Percentiles rank a stretch among this genome's conserved stretches.
phyloP scores from a whole-genome alignment of 148 eudicot species.

The Polygonum maritimum region DNA sequence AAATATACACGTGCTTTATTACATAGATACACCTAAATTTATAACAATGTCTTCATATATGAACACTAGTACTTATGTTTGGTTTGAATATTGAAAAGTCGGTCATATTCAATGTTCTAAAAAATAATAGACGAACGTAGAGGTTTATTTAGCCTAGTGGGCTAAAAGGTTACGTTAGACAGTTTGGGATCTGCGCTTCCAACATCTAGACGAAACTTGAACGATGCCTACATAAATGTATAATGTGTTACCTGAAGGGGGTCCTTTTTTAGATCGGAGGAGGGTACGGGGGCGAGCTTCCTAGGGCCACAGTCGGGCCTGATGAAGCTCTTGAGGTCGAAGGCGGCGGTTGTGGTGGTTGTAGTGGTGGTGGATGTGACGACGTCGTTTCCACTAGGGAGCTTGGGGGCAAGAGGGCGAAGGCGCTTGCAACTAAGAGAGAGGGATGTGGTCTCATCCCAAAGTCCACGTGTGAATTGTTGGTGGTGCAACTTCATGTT shows the following conservation, averaged over 20 bases:
- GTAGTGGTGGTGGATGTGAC: not conserved
- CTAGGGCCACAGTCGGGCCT: conserved; percentile 45
- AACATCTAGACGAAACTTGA: too few relatives aligned
- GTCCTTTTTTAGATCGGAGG: conserved; percentile 16
- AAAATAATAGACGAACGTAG: too few relatives aligned
- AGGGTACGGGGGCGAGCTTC: conserved; percentile 14
- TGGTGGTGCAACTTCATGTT: conserved; percentile 74
- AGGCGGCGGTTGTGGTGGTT: conserved; percentile 11
- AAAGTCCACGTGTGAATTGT: conserved; percentile 63
- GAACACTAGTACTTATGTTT: too few relatives aligned
- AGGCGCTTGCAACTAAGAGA: conserved; percentile 74
- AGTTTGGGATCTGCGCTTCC: too few relatives aligned
- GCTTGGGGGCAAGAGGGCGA: conserved; percentile 72
- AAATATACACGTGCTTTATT: too few relatives aligned
- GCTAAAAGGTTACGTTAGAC: too few relatives aligned
- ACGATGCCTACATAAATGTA: too few relatives aligned
- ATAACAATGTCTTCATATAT: too few relatives aligned
- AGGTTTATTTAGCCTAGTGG: too few relatives aligned
- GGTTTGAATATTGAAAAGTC: too few relatives aligned
- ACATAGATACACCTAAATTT: too few relatives aligned
- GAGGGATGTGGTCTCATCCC: conserved; percentile 47
- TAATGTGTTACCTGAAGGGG: conserved; percentile 16
- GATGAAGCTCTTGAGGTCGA: conserved; percentile 90
- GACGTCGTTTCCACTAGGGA: conserved; percentile 8
- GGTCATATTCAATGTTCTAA: too few relatives aligned